Evolutionary conservation across 2,329 filamentous ascomycete genomes (phyloP), one percentile per base, ranked within the genome.

Genomic region (Daldinia sp.): DNA sequence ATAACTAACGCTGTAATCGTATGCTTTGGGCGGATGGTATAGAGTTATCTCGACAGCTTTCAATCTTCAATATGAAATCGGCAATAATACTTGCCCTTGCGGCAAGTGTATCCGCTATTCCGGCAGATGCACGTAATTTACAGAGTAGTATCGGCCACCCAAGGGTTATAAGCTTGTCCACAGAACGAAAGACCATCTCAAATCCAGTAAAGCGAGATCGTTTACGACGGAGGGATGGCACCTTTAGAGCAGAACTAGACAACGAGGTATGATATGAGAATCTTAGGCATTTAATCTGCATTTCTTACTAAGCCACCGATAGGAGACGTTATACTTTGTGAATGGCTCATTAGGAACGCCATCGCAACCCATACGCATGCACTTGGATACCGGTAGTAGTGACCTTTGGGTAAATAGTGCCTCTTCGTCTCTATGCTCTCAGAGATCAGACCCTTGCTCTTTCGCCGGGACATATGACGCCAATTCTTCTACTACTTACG

Each of bases 401-500:
- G 88, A 91, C 71, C 77, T 90, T 19, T 90, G 88, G 87, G 84
- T 90, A 6, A 95, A 96, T 72, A 84, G 87, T 1, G 78, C 82
- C 2, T 76, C 75, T 49, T 94, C 91, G 0, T 60, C 71, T 0
- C 76, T 91, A 13, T 96, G 92, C 73, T 71, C 73, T 6, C 71
- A 75, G 3, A 70, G 73, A 1, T 74, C 75, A 1, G 73, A 81
- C 11, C 83, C 83, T 1, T 95, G 92, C 72, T 71, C 76, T 4
- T 78, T 77, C 15, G 84, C 86, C 0, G 92, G 91, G 11, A 87
- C 87, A 1, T 96, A 93, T 76, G 75, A 78, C 41, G 84, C 90
- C 37, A 90, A 91, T 73, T 77, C 81, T 0, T 96, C 93, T 0
- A 92, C 90, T 1, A 91, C 92, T 1, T 94, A 94, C 76, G 72